Conservation (phyloP, 495 filamentous ascomycete species). For the Talaromyces thailandensis region DNA sequence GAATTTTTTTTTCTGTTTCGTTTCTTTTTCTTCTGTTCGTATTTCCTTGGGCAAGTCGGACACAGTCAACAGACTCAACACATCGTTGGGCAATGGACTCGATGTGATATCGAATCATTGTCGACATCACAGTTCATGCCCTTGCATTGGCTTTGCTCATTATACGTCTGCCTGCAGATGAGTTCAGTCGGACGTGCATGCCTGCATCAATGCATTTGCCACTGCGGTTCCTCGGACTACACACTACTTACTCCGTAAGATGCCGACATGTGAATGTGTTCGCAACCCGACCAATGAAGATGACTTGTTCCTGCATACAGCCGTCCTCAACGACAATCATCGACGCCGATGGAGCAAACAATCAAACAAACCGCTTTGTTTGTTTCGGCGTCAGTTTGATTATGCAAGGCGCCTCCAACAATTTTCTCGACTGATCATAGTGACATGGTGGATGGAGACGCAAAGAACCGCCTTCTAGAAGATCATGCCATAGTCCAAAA, state of each 20-base stretch:
- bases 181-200: not conserved
- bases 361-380: not conserved
- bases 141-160: not conserved
- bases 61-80: no score
- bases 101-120: not conserved
- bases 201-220: not conserved
- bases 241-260: not conserved
- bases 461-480: not conserved
- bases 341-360: not conserved
- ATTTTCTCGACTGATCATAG: not conserved
- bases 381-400: not conserved
- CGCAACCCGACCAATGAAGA: not conserved
- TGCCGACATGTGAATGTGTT: not conserved
- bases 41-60: not conserved
- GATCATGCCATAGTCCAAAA: not conserved
- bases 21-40: not conserved
- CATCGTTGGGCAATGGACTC: not conserved
- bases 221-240: not conserved
- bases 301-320: not conserved
- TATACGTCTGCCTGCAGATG: not conserved
- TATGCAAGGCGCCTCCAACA: not conserved
- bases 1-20: not conserved
- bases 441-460: not conserved
- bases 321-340: not conserved
- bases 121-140: not conserved